A percentile compares a stretch with the other conserved stretches of the same genome.
These are phyloP conservation scores for Tremella mesenterica DNA, from an alignment of 768 basidiomycete genomes.

Conservation along the genomic window DNA sequence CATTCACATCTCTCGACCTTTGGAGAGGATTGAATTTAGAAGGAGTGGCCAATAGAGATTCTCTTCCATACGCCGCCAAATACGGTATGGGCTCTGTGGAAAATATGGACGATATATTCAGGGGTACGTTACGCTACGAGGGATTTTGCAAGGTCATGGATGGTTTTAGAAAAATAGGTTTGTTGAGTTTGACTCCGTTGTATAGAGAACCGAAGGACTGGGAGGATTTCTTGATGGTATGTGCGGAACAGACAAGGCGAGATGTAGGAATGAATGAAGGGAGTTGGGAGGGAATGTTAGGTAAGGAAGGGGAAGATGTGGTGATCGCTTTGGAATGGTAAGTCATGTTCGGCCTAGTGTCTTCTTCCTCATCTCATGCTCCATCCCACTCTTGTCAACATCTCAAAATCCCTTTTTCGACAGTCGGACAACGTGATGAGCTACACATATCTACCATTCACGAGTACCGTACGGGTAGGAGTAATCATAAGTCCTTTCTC, in stretches of 20 bases:
- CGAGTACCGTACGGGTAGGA: too few species aligned
- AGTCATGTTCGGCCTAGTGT: too few species aligned
- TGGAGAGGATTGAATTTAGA: slow-evolving; percentile 60
- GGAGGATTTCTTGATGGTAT: slow-evolving; percentile 47
- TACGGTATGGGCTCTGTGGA: slow-evolving; percentile 54
- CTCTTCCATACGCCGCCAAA: slow-evolving; percentile 58
- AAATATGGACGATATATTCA: slow-evolving; percentile 57
- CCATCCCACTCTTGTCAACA: too few species aligned
- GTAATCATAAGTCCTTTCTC: too few species aligned
- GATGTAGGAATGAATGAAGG: too few species aligned
- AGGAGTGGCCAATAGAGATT: slow-evolving; percentile 78
- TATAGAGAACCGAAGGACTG: slow-evolving; percentile 45
- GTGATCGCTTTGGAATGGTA: too few species aligned
- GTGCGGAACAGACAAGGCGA: neutral
- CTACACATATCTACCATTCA: too few species aligned
- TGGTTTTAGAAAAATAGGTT: slow-evolving; percentile 60
- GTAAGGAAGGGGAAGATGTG: too few species aligned
- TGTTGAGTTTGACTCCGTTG: slow-evolving; percentile 50
- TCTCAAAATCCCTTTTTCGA: too few species aligned
- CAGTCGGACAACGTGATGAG: too few species aligned
- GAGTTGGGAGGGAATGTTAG: too few species aligned
- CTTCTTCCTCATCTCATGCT: too few species aligned
- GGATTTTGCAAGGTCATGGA: slow-evolving; percentile 70
- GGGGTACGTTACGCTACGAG: slow-evolving; percentile 75
- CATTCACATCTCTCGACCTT: slow-evolving; percentile 63